Evolutionary conservation across 768 basidiomycete species (phyloP).

Genomic region (Collybia sordida): DNA sequence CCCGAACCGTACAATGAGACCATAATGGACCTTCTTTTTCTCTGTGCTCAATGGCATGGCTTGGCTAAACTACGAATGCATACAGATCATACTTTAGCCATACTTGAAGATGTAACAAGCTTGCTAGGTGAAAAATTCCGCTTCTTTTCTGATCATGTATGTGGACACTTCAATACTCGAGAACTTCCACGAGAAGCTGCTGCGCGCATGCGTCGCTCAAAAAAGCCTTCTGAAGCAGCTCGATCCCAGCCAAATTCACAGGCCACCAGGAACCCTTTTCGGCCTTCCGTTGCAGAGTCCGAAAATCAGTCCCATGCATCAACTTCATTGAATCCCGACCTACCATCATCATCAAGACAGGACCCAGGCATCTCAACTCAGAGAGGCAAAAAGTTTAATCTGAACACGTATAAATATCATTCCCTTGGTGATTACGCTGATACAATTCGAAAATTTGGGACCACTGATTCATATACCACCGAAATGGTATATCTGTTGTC

Average conservation of each 20-base stretch:
- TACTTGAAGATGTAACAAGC: constrained; percentile 16
- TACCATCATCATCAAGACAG: neutral
- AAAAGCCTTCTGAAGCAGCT: too few relatives aligned
- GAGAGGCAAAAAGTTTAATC: neutral
- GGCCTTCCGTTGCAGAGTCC: neutral
- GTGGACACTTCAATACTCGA: neutral
- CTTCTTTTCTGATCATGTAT: constrained; percentile 12
- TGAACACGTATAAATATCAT: neutral
- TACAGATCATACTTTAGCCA: neutral
- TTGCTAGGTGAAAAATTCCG: constrained; percentile 21
- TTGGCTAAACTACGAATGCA: constrained; percentile 16
- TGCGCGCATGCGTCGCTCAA: neutral
- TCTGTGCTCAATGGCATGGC: constrained; percentile 27
- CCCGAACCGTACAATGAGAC: constrained; percentile 12
- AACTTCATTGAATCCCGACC: neutral
- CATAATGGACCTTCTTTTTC: constrained; percentile 24
- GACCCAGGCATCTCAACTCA: neutral
- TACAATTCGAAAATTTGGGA: neutral
- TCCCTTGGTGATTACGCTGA: constrained; percentile 1
- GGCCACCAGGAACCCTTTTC: too few relatives aligned
- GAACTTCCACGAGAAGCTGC: neutral
- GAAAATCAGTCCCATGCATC: neutral
- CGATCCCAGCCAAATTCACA: too few relatives aligned
- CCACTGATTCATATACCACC: neutral
- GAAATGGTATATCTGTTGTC: neutral